phyloP scores from a whole-genome alignment of 495 filamentous ascomycete species.

The Penicillium soppii region DNA sequence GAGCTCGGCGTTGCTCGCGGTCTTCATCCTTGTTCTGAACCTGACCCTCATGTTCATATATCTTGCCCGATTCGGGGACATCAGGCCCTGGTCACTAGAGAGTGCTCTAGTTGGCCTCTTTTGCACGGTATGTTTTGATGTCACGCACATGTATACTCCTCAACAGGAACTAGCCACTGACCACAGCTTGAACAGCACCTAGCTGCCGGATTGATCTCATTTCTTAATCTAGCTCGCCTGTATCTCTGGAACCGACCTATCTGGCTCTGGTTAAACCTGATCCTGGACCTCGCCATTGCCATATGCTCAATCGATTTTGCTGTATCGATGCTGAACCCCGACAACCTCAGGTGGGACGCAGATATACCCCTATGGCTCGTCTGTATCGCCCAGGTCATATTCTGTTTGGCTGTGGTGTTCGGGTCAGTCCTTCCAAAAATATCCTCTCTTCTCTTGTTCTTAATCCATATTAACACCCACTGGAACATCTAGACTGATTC shows the following conservation, averaged over 20 bases:
- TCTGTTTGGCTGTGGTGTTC: background rate
- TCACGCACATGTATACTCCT: background rate
- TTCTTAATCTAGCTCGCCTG: conserved; percentile 2
- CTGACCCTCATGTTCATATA: background rate
- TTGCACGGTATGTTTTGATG: conserved; percentile 2
- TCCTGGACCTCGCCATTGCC: conserved; percentile 3
- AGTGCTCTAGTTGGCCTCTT: background rate
- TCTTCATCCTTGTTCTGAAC: background rate
- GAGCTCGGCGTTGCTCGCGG: background rate
- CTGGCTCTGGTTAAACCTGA: conserved; percentile 3
- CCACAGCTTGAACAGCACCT: background rate
- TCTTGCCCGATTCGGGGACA: background rate
- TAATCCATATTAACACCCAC: conserved; percentile 1
- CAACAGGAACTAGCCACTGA: background rate
- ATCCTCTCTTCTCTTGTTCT: background rate
- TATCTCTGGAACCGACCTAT: conserved; percentile 7
- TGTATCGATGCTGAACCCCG: background rate
- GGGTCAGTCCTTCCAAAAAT: background rate
- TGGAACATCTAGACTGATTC: conserved; percentile 2
- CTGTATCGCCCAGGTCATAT: conserved; percentile 3
- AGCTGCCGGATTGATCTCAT: conserved; percentile 1
- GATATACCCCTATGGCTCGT: background rate
- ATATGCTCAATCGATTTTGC: background rate
- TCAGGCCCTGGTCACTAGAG: background rate
- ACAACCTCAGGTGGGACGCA: background rate